Conservation (phyloP, 2,329 filamentous ascomycete species). For the Cordyceps tenuipes region DNA sequence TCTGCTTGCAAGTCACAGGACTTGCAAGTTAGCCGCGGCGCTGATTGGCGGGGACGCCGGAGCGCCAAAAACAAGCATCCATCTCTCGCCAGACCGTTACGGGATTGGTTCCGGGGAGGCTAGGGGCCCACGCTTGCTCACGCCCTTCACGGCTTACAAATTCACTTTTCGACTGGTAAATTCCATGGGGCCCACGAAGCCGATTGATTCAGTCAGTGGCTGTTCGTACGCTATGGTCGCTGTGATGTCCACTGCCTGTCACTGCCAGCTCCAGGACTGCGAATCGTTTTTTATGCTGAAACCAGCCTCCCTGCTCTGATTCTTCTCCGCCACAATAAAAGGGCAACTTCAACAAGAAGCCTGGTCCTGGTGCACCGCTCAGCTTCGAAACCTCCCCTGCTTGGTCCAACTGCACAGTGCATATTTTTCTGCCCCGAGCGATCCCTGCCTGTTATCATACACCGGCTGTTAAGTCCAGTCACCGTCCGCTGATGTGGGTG, state of each 20-base stretch:
- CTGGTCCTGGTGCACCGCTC: not conserved
- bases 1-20: not conserved
- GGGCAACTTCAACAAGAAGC: not conserved
- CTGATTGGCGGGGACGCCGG: not conserved
- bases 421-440: not conserved
- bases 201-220: slow-evolving; percentile 4
- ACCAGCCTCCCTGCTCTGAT: not conserved
- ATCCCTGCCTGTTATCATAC: not conserved
- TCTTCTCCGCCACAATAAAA: not conserved
- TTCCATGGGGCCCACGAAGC: slow-evolving; percentile 1
- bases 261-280: too few species aligned
- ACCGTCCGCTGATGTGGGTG: slow-evolving; percentile 4
- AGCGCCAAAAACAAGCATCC: not conserved
- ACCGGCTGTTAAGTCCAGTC: not conserved
- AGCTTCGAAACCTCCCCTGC: not conserved
- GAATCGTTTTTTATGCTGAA: not conserved
- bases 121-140: not conserved
- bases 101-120: slow-evolving; percentile 7
- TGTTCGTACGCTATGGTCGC: not conserved
- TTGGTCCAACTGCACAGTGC: slow-evolving; percentile 3
- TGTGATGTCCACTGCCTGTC: not conserved
- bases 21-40: not conserved
- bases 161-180: slow-evolving; percentile 11
- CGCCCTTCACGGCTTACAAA: slow-evolving; percentile 10
- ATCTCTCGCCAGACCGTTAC: not conserved